These are phyloP conservation scores for Buddleja alternifolia DNA, from an alignment of 257 asterid species.

Conservation along the genomic window DNA sequence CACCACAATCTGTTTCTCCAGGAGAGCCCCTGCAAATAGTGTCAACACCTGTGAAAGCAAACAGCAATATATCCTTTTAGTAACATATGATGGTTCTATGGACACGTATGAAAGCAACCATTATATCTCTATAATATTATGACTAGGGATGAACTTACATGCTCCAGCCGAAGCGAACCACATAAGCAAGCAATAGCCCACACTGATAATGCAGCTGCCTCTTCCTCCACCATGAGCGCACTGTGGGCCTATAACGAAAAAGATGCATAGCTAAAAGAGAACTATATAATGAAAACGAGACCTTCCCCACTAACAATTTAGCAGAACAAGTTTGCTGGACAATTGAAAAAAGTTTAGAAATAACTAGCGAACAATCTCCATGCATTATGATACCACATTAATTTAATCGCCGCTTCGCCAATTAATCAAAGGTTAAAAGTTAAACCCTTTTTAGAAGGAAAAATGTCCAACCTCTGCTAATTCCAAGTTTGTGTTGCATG, in stretches of 20 bases:
- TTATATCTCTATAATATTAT: neutral
- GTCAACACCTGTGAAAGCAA: conserved; percentile 73
- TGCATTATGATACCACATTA: neutral
- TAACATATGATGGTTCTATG: neutral
- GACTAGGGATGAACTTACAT: conserved; percentile 53
- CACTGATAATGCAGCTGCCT: conserved; percentile 89
- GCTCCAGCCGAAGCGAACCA: conserved; percentile 93
- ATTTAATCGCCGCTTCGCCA: neutral
- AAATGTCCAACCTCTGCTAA: conserved; percentile 73
- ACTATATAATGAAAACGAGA: neutral
- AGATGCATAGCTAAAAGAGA: neutral
- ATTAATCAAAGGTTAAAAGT: neutral
- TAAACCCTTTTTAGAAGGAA: conserved; percentile 1
- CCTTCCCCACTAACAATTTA: neutral
- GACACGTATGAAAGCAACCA: conserved; percentile 11
- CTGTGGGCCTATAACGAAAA: conserved; percentile 61
- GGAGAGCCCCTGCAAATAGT: conserved; percentile 80
- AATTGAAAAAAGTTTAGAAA: neutral
- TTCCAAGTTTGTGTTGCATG: conserved; percentile 88
- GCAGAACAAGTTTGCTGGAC: conserved; percentile 1
- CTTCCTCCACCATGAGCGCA: conserved; percentile 96
- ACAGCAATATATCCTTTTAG: conserved; percentile 26
- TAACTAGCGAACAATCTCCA: conserved; percentile 6
- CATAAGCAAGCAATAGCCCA: conserved; percentile 98
- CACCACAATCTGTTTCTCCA: conserved; percentile 88